A percentile compares a stretch with the other conserved stretches of the same genome.
Conservation (phyloP, 345 rosid genomes). For the Bruguiera parviflora region DNA sequence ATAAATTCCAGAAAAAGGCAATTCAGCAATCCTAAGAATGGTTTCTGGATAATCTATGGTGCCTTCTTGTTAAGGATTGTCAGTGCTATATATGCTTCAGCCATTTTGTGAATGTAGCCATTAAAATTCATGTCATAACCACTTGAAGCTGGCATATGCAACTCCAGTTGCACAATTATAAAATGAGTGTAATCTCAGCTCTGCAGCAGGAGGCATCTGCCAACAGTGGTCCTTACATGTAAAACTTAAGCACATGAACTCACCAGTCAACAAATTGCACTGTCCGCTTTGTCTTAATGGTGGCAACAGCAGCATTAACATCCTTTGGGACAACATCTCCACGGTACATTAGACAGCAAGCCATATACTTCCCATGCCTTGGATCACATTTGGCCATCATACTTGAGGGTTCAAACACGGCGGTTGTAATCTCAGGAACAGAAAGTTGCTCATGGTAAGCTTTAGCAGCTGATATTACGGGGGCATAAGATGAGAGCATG, state of each 20-base stretch:
- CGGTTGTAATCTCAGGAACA: constrained; percentile 69
- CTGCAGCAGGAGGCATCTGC: background rate
- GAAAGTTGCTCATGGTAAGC: constrained; percentile 81
- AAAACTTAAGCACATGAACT: constrained; percentile 20
- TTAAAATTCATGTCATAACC: too few relatives aligned
- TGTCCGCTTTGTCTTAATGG: constrained; percentile 73
- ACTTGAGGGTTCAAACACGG: constrained; percentile 75
- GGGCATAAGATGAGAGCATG: constrained; percentile 86
- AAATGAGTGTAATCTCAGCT: background rate
- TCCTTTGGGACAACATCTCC: constrained; percentile 85
- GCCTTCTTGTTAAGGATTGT: too few relatives aligned
- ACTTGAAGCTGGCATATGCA: too few relatives aligned
- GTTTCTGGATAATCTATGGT: too few relatives aligned
- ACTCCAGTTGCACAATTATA: background rate
- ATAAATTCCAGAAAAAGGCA: too few relatives aligned
- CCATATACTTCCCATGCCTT: constrained; percentile 85
- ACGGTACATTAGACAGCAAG: constrained; percentile 80
- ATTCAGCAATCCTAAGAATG: too few relatives aligned
- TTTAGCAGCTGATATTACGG: constrained; percentile 71
- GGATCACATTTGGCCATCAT: constrained; percentile 95
- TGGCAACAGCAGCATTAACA: constrained; percentile 70
- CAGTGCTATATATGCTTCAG: too few relatives aligned
- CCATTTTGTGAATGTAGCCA: too few relatives aligned
- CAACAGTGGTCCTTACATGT: background rate
- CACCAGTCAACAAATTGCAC: constrained; percentile 86